Conservation (phyloP, 2,329 filamentous ascomycete species). For the Myriosclerotinia duriaeana region DNA sequence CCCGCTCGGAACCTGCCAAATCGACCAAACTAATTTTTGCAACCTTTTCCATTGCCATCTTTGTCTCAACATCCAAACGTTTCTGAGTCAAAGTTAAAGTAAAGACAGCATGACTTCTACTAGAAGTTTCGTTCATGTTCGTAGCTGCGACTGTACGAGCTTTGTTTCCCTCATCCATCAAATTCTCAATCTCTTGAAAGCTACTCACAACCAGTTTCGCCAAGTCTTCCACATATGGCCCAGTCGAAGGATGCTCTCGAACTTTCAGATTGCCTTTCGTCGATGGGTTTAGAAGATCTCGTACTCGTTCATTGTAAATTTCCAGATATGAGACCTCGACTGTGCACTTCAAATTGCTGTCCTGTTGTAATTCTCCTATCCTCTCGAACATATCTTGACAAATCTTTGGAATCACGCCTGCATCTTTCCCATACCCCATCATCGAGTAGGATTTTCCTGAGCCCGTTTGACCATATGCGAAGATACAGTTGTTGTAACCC, state of each 20-base stretch:
- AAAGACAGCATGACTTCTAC: constrained; percentile 96
- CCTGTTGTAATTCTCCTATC: constrained; percentile 68
- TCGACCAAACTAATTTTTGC: constrained; percentile 98
- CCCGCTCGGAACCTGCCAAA: constrained; percentile 94
- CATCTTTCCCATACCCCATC: constrained; percentile 98
- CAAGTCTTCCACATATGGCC: constrained; percentile 96
- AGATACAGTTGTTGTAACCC: constrained; percentile 99
- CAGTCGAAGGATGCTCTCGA: constrained; percentile 94
- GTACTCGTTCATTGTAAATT: constrained; percentile 98
- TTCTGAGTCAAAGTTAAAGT: constrained; percentile 95
- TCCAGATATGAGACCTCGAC: constrained; percentile 98
- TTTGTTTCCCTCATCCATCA: constrained; percentile 99
- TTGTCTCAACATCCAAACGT: constrained; percentile 83
- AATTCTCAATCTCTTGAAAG: constrained; percentile 91
- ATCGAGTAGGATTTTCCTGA: constrained; percentile 99
- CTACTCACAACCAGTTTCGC: constrained; percentile 92
- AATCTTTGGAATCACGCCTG: constrained; percentile 94
- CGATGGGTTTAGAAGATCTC: constrained; percentile 89
- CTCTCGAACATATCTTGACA: constrained; percentile 96
- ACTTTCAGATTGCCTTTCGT: constrained; percentile 97
- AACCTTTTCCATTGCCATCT: constrained; percentile 96
- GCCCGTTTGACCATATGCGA: constrained; percentile 96
- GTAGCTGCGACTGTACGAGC: constrained; percentile 95
- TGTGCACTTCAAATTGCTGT: constrained; percentile 80
- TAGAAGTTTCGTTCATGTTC: constrained; percentile 99